Percentiles rank a stretch among this genome's conserved stretches.
These are phyloP conservation scores for Fusarium domesticum DNA, from an alignment of 2,329 filamentous ascomycete species.

Conservation along the genomic window DNA sequence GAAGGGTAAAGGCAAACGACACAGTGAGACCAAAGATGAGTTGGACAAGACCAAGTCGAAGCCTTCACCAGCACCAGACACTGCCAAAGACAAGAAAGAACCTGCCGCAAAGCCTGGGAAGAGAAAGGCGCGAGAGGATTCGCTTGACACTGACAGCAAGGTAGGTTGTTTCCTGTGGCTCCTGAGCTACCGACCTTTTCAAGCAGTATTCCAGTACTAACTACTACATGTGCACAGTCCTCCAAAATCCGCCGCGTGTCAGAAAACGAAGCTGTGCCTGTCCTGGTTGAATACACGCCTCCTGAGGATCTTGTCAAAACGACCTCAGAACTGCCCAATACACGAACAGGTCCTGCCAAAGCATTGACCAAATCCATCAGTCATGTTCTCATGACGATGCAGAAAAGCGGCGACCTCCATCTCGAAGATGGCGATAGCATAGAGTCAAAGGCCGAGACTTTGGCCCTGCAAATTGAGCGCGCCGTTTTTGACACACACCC, in stretches of 20 bases:
- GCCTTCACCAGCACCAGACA: slow-evolving; percentile 40
- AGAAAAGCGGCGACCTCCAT: slow-evolving; percentile 62
- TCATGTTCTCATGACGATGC: slow-evolving; percentile 62
- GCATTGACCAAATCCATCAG: slow-evolving; percentile 68
- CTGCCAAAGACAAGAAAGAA: slow-evolving; percentile 50
- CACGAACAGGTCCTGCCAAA: slow-evolving; percentile 66
- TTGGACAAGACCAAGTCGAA: slow-evolving; percentile 44
- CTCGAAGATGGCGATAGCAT: slow-evolving; percentile 62
- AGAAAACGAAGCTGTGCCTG: slow-evolving; percentile 40
- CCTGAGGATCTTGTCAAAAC: slow-evolving; percentile 51
- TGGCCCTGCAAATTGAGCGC: slow-evolving; percentile 79
- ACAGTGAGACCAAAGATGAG: slow-evolving; percentile 65
- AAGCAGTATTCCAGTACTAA: slow-evolving; percentile 7
- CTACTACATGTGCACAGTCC: slow-evolving; percentile 33
- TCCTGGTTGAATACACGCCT: slow-evolving; percentile 42
- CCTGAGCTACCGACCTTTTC: neutral
- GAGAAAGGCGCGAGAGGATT: slow-evolving; percentile 56
- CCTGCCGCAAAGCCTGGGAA: slow-evolving; percentile 46
- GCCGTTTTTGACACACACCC: slow-evolving; percentile 58
- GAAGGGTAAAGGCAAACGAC: slow-evolving; percentile 61
- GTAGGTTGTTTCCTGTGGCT: slow-evolving; percentile 33
- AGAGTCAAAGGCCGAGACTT: slow-evolving; percentile 62
- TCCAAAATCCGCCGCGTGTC: slow-evolving; percentile 53
- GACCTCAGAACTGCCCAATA: slow-evolving; percentile 55
- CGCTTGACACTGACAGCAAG: slow-evolving; percentile 51